Evolutionary conservation across 768 basidiomycete species (phyloP).

Genomic region (Lactifluus piperatus): DNA sequence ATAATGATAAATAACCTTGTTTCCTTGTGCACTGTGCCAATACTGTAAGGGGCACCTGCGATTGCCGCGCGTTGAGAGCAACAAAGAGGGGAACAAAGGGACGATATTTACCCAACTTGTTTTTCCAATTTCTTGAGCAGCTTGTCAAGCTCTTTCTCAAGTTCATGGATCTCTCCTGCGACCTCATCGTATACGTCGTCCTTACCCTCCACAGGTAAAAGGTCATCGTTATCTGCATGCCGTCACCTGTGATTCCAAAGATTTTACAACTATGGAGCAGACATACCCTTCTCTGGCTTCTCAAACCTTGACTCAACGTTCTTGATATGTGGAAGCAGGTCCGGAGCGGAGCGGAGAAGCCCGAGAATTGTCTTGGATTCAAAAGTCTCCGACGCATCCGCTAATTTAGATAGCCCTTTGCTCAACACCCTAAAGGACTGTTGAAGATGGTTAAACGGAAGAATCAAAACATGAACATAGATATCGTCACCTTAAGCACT

Average conservation of each 20-base stretch:
- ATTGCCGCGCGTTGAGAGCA: constrained; percentile 16
- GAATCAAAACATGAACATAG: neutral
- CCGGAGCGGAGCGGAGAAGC: constrained; percentile 73
- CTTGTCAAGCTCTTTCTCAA: constrained; percentile 67
- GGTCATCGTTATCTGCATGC: constrained; percentile 48
- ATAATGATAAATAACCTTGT: constrained; percentile 44
- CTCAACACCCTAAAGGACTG: constrained; percentile 73
- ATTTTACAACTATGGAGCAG: neutral
- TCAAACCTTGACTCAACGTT: constrained; percentile 67
- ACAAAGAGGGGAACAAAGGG: neutral
- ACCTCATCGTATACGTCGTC: constrained; percentile 80
- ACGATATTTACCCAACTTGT: constrained; percentile 48
- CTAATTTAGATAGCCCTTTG: constrained; percentile 53
- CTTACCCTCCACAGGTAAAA: constrained; percentile 77
- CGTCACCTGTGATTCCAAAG: neutral
- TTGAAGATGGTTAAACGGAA: neutral
- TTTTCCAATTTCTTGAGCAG: constrained; percentile 58
- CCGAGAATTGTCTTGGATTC: constrained; percentile 67
- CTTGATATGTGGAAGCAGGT: constrained; percentile 61
- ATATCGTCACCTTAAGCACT: constrained; percentile 52
- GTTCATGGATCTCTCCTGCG: constrained; percentile 52
- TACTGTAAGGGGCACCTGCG: constrained; percentile 43
- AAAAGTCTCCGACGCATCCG: constrained; percentile 62
- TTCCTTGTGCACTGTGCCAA: constrained; percentile 77
- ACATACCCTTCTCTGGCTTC: constrained; percentile 51